phyloP scores from a whole-genome alignment of 2,329 filamentous ascomycete species.

The Pseudocercospora musae region DNA sequence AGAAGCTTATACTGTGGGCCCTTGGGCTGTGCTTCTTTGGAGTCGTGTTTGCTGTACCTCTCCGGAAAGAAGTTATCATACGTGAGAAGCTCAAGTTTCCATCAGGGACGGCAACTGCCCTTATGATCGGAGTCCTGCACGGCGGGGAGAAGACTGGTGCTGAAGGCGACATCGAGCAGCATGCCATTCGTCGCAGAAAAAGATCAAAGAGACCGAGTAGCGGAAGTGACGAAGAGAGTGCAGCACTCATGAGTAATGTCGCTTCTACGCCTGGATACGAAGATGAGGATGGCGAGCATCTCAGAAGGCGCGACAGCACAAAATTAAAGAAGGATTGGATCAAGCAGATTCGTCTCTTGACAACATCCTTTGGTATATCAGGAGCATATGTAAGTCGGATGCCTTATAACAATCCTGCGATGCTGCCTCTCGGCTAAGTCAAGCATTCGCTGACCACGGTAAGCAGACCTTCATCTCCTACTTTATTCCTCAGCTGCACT shows the following conservation, averaged over 20 bases:
- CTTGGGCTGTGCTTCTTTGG: constrained; percentile 94
- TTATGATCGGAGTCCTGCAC: constrained; percentile 89
- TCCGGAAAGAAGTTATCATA: constrained; percentile 88
- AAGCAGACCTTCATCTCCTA: constrained; percentile 76
- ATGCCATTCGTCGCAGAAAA: constrained; percentile 15
- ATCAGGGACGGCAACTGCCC: constrained; percentile 88
- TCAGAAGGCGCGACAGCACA: constrained; percentile 15
- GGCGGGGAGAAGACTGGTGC: constrained; percentile 48
- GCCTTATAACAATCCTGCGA: neutral
- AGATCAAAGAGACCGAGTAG: constrained; percentile 11
- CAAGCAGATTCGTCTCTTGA: constrained; percentile 57
- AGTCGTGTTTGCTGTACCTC: constrained; percentile 89
- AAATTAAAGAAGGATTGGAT: constrained; percentile 53
- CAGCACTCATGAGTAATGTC: constrained; percentile 34
- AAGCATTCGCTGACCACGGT: constrained; percentile 14
- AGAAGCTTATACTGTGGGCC: constrained; percentile 84
- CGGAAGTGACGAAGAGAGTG: constrained; percentile 33
- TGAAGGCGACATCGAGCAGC: constrained; percentile 40
- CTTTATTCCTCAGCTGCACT: constrained; percentile 80
- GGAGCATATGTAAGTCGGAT: constrained; percentile 46
- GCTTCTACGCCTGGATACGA: constrained; percentile 9
- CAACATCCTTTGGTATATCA: constrained; percentile 59
- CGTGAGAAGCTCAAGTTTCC: constrained; percentile 90
- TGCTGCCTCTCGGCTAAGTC: neutral
- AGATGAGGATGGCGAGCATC: constrained; percentile 26